Evolutionary conservation across 2,329 filamentous ascomycete species (phyloP), one percentile per base, ranked within the genome.

Genomic region (Drechslerella stenobrocha): DNA sequence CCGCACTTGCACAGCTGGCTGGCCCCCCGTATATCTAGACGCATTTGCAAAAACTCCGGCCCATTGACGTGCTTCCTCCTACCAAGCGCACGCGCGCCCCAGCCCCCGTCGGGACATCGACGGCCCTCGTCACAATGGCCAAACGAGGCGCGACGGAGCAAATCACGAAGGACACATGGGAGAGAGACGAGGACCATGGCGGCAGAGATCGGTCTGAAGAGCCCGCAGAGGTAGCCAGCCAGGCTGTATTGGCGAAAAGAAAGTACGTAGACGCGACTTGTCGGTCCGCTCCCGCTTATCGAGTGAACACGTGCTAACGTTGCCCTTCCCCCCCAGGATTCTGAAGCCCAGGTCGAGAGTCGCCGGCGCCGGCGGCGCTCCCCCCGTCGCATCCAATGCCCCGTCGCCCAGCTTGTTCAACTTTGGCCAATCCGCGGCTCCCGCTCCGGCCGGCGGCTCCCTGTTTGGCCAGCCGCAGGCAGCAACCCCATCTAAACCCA

Each of bases 141-240:
- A 69, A 69, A 48, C 64, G 64, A 24, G 58, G 58, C 22, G 64
- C 64, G 44, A 63, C 56, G 20, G 58, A 69, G 26, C 64, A 69
- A 24, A 69, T 69, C 51, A 69, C 64, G 32, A 69, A 69, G 34
- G 64, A 69, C 30, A 52, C 51, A 4, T 69, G 52, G 52, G 64
- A 69, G 30, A 59, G 55, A 34, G 64, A 61, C 9, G 63, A 67
- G 11, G 63, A 67, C 13, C 51, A 60, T 13, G 56, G 51, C 7
- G 40, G 57, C 44, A 61, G 63, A 35, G 63, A 69, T 48, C 30
- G 57, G 23, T 63, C 64, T n/a, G 51, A 56, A 47, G 64, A 69
- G 42, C 64, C 64, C 1, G 51, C 64, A 2, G 64, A 63, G 24
- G 44, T 57, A 22, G 64, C 64, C 28, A 57, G 42, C 37, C 51